Evolutionary conservation across 2,329 filamentous ascomycete genomes (phyloP).

Genomic region (Stemphylium lycopersici): DNA sequence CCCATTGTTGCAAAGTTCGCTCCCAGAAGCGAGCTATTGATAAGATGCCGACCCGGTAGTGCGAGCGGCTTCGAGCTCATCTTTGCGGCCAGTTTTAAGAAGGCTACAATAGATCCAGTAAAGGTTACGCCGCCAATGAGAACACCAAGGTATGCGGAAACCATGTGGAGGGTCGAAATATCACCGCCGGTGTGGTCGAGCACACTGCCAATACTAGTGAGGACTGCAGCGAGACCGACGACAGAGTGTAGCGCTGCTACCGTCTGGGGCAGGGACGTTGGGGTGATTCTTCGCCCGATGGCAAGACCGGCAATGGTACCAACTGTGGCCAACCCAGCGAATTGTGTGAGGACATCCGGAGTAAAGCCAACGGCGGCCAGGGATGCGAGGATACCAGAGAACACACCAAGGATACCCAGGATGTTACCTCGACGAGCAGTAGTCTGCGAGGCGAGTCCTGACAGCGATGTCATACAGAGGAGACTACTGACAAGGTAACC

Average conservation of each 20-base stretch:
- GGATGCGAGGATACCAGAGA: slow-evolving; percentile 81
- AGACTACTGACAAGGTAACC: slow-evolving; percentile 86
- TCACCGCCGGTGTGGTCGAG: slow-evolving; percentile 72
- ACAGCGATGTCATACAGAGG: slow-evolving; percentile 80
- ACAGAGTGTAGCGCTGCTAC: slow-evolving; percentile 89
- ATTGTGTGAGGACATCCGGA: slow-evolving; percentile 78
- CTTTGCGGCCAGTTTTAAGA: slow-evolving; percentile 81
- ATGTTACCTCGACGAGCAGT: slow-evolving; percentile 87
- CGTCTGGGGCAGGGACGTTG: slow-evolving; percentile 86
- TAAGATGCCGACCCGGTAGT: slow-evolving; percentile 74
- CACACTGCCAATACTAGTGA: slow-evolving; percentile 88
- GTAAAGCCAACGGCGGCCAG: slow-evolving; percentile 81
- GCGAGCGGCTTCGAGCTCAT: slow-evolving; percentile 79
- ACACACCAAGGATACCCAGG: slow-evolving; percentile 84
- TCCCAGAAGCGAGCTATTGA: slow-evolving; percentile 77
- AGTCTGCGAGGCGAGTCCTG: slow-evolving; percentile 78
- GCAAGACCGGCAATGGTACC: slow-evolving; percentile 73
- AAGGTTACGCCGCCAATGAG: slow-evolving; percentile 88
- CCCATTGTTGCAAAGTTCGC: slow-evolving; percentile 84
- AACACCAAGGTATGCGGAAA: slow-evolving; percentile 85
- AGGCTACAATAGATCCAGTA: slow-evolving; percentile 87
- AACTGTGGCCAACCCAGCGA: slow-evolving; percentile 74
- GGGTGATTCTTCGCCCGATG: slow-evolving; percentile 85
- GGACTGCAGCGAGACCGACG: slow-evolving; percentile 83
- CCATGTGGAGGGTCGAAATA: slow-evolving; percentile 80